phyloP scores from a whole-genome alignment of 1,139 yeast species.

The Debaryomyces fabryi region DNA sequence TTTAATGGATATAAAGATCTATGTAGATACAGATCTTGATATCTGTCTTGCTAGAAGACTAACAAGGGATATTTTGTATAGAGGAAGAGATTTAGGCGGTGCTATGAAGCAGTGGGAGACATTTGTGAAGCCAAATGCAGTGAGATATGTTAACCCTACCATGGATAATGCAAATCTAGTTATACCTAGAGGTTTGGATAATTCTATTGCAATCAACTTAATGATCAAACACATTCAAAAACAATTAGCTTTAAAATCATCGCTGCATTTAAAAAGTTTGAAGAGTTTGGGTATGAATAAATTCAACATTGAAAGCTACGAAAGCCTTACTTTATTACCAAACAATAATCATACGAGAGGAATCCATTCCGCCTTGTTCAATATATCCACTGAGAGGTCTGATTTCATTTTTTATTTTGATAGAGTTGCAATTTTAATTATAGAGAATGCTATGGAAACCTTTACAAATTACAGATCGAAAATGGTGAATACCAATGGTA shows the following conservation, averaged over 20 bases:
- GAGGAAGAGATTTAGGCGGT: conserved; percentile 84
- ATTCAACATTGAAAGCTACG: conserved; percentile 31
- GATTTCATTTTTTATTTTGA: conserved; percentile 88
- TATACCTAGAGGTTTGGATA: conserved; percentile 87
- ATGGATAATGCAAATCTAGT: conserved; percentile 81
- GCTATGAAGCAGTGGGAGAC: conserved; percentile 86
- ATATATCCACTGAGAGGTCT: conserved; percentile 57
- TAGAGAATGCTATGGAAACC: conserved; percentile 66
- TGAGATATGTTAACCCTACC: conserved; percentile 73
- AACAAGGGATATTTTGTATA: conserved; percentile 78
- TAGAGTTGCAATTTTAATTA: conserved; percentile 69
- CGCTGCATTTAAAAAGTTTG: conserved; percentile 63
- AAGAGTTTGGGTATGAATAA: conserved; percentile 52
- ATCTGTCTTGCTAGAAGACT: conserved; percentile 87
- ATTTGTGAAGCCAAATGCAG: conserved; percentile 93
- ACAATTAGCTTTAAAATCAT: conserved; percentile 67
- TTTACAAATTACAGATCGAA: conserved; percentile 29
- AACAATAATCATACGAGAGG: conserved; percentile 70
- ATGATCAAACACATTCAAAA: conserved; percentile 78
- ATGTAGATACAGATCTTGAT: conserved; percentile 93
- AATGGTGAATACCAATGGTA: conserved; percentile 49
- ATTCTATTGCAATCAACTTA: conserved; percentile 74
- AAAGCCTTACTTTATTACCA: conserved; percentile 46
- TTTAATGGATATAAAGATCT: conserved; percentile 83
- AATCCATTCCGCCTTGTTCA: conserved; percentile 69